Evolutionary conservation across 441 rosid species (phyloP).

Genomic region (Manihot esculenta): DNA sequence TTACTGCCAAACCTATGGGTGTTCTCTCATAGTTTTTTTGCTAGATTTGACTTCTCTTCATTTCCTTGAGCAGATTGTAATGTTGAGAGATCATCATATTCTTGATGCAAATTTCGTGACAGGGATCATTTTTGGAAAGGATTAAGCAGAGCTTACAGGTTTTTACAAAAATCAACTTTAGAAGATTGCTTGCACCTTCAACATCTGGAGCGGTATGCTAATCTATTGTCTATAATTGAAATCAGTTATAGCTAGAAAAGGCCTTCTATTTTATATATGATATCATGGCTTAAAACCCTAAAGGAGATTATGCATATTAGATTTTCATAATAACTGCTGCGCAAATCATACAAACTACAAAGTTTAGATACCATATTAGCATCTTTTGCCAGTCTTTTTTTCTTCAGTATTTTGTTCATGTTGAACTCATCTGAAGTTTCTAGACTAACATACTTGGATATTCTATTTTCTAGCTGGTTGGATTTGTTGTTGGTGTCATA

Average conservation of each 20-base stretch:
- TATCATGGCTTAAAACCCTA: background rate
- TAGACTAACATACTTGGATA: background rate
- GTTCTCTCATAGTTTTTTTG: too few species aligned
- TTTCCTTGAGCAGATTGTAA: background rate
- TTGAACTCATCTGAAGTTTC: background rate
- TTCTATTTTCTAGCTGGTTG: conserved; percentile 22
- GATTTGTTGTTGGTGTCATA: conserved; percentile 30
- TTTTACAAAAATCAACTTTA: background rate
- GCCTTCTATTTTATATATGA: background rate
- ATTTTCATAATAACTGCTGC: background rate
- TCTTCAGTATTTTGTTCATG: too few species aligned
- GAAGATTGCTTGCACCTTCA: conserved; percentile 9
- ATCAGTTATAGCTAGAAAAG: background rate
- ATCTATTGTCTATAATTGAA: background rate
- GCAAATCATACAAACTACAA: background rate
- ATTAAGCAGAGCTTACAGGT: conserved; percentile 8
- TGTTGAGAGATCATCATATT: background rate
- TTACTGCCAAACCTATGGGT: too few species aligned
- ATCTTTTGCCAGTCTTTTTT: background rate
- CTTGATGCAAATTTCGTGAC: background rate
- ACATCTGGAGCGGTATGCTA: conserved; percentile 20
- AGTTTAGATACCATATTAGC: too few species aligned
- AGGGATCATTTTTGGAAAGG: conserved; percentile 4
- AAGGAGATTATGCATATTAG: background rate
- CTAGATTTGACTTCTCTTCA: background rate